Conservation (phyloP, 208 protist genomes). For the Crithidia brevicula region DNA sequence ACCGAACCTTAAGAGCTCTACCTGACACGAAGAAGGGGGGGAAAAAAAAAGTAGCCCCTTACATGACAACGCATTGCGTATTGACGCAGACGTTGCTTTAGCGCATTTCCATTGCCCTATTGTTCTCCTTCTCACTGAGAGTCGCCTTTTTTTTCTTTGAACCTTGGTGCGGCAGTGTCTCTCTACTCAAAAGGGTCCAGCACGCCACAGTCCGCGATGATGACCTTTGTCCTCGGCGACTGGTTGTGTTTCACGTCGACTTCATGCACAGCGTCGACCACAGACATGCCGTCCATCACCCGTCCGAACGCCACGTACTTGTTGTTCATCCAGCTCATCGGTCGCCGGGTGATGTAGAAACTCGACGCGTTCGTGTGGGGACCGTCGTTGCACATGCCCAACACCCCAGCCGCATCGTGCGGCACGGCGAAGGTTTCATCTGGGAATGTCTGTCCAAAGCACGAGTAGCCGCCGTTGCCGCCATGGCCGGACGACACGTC, state of each 20-base stretch:
- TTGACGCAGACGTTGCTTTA: no score
- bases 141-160: no score
- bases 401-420: constrained; percentile 78
- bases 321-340: constrained; percentile 91
- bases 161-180: no score
- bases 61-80: no score
- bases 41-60: no score
- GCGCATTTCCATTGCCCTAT: no score
- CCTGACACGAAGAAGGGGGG: no score
- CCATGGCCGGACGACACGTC: constrained; percentile 84
- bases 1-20: no score
- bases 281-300: constrained; percentile 92
- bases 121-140: no score
- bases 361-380: constrained; percentile 85
- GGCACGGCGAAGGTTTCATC: constrained; percentile 94
- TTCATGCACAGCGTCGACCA: constrained; percentile 82
- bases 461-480: constrained; percentile 92
- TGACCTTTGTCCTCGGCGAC: constrained; percentile 54
- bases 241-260: constrained; percentile 88
- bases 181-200: constrained; percentile 67
- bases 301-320: constrained; percentile 96
- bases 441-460: constrained; percentile 91
- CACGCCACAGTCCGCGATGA: constrained; percentile 83
- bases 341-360: constrained; percentile 89
- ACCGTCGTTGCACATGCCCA: constrained; percentile 93